Base-by-base conservation (phyloP, 257 asterid genomes). In the Paulownia fortunei region DNA sequence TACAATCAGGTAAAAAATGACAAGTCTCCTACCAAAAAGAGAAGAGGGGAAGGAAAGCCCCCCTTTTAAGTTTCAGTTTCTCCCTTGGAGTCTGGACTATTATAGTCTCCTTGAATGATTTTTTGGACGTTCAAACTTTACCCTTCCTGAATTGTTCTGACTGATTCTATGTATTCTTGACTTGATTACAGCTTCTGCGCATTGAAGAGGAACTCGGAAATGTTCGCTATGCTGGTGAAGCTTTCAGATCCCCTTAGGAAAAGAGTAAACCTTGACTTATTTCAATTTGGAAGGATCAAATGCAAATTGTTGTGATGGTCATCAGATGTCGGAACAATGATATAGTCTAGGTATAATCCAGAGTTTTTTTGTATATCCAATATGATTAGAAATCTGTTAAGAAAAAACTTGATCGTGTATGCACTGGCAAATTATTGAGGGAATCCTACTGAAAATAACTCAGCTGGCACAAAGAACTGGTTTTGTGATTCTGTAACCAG, bases 141-240 rank as follows among this genome's bases (percentile, higher is more conserved):
- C 32, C 34, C 26, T 44, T 7, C 12, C 13, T 37, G 24, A 34
- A 19, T 41, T 64, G 26, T 39, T 21, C 18, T 56, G 47, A 54
- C 27, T 36, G 19, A 70, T 49, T 62, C 30, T 16, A 26, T 70
- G 55, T 66, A 65, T 63, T 66, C 15, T 24, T 9, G 26, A 8
- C 47, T 51, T 79, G 30, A 36, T 59, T 83, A 82, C 87, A 95
- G 98, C 97, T 95, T 82, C 90, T 93, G 11, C 99, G 98, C 74
- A 93, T 95, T 56, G 99, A 95, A 80, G 97, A 93, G 87, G 99
- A 95, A 79, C 96, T 95, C 27, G 97, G 98, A 56, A 81, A 82
- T 70, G 99, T 95, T 78, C 90, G 97, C 58, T 93, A 93, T 85
- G 99, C 99, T 78, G 99, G 99, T 68, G 96, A 87, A 87, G 92